Percentiles rank a stretch among this genome's conserved stretches.
Conservation (phyloP, 805 yeast genomes). For the Scheffersomyces spartinae region DNA sequence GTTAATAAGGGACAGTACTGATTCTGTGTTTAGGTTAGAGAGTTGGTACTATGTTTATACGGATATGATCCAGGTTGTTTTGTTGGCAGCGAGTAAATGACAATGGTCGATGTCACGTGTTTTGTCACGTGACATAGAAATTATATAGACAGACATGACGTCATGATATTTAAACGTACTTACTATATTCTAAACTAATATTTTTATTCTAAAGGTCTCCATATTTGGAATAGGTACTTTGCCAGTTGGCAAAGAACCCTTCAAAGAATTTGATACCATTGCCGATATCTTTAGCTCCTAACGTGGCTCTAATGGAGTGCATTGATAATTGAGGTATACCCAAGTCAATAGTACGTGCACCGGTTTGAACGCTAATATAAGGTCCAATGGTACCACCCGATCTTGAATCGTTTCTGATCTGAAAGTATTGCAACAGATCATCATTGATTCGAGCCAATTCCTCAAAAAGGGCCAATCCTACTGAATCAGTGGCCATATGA, state of each 20-base stretch:
- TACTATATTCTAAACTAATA: not conserved
- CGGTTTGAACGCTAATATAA: conserved; percentile 21
- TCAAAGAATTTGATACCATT: conserved; percentile 22
- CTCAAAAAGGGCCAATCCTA: conserved; percentile 15
- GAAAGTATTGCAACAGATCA: conserved; percentile 24
- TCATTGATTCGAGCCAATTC: conserved; percentile 12
- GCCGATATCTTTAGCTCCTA: conserved; percentile 28
- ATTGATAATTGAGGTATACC: conserved; percentile 31
- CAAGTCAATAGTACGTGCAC: conserved; percentile 27
- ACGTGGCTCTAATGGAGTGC: conserved; percentile 28
- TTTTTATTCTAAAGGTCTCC: conserved; percentile 14
- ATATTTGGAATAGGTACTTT: conserved; percentile 12
- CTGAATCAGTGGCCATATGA: conserved; percentile 26
- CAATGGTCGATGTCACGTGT: no score
- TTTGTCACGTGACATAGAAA: not conserved
- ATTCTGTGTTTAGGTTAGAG: no score
- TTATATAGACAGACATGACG: not conserved
- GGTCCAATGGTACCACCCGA: conserved; percentile 36
- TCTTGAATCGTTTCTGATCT: conserved; percentile 27
- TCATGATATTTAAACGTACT: not conserved
- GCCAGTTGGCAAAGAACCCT: conserved; percentile 21
- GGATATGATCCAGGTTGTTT: no score
- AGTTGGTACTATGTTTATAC: no score
- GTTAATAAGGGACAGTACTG: no score
- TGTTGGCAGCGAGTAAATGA: no score